phyloP scores from a whole-genome alignment of 139 green algal genomes.

The Micractinium sp. region DNA sequence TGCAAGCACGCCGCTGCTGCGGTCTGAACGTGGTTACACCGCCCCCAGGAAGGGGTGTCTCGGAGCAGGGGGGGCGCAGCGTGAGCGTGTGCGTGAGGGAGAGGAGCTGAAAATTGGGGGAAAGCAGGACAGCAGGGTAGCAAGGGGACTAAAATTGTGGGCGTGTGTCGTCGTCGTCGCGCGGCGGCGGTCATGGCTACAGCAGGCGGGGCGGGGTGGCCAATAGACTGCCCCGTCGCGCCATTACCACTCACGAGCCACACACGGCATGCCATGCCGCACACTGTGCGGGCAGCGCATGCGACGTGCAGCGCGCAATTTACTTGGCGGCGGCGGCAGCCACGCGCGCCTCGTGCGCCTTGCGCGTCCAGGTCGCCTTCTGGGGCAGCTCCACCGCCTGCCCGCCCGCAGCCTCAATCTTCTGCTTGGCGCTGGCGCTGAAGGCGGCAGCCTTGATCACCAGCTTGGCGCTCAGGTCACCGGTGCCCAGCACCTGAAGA shows the following conservation, averaged over 20 bases:
- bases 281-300: background rate
- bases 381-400: conserved; percentile 61
- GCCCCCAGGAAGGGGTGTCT: background rate
- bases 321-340: conserved; percentile 28
- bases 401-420: conserved; percentile 91
- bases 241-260: background rate
- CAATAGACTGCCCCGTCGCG: background rate
- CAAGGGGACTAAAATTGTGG: background rate
- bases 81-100: background rate
- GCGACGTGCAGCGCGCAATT: background rate
- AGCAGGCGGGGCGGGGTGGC: no score
- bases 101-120: conserved; percentile 12
- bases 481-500: conserved; percentile 87
- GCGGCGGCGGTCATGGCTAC: background rate
- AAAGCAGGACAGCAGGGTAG: background rate
- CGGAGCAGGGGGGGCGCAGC: background rate
- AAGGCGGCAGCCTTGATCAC: conserved; percentile 89
- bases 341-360: conserved; percentile 59
- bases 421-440: conserved; percentile 76
- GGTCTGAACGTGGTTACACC: background rate
- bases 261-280: no score
- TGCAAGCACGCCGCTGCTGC: background rate
- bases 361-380: conserved; percentile 82
- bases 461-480: conserved; percentile 77
- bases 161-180: background rate